These are phyloP conservation scores for Withania somnifera DNA, from an alignment of 305 asterid species.

Conservation along the genomic window DNA sequence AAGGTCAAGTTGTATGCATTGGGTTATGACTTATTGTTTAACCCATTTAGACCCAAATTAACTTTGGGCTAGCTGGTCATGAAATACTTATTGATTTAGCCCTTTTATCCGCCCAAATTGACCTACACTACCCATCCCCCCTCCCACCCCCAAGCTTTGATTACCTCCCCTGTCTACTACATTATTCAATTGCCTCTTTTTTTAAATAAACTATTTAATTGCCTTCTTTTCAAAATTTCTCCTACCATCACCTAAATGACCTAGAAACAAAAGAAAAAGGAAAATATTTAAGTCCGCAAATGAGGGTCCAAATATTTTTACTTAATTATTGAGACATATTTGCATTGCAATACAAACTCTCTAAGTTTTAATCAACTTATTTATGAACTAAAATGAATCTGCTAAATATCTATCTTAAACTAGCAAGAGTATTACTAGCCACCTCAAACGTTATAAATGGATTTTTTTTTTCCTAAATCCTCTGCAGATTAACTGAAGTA, in stretches of 20 bases:
- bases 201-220: neutral
- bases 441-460: neutral
- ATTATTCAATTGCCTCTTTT: neutral
- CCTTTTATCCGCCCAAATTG: neutral
- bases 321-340: neutral
- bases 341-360: neutral
- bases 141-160: neutral
- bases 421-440: neutral
- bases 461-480: neutral
- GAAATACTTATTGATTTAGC: neutral
- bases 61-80: neutral
- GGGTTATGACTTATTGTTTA: neutral
- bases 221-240: neutral
- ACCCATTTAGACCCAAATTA: neutral
- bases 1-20: neutral
- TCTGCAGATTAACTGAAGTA: neutral
- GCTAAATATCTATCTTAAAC: neutral
- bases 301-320: neutral
- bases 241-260: neutral
- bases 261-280: neutral
- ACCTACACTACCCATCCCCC: neutral
- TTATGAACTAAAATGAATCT: neutral
- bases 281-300: neutral
- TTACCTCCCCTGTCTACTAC: neutral
- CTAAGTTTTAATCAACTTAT: neutral